Percentiles rank a stretch among this genome's conserved stretches.
Evolutionary conservation across 129 eudicot genomes (phyloP).

Genomic region (Flaveria ramosissima): DNA sequence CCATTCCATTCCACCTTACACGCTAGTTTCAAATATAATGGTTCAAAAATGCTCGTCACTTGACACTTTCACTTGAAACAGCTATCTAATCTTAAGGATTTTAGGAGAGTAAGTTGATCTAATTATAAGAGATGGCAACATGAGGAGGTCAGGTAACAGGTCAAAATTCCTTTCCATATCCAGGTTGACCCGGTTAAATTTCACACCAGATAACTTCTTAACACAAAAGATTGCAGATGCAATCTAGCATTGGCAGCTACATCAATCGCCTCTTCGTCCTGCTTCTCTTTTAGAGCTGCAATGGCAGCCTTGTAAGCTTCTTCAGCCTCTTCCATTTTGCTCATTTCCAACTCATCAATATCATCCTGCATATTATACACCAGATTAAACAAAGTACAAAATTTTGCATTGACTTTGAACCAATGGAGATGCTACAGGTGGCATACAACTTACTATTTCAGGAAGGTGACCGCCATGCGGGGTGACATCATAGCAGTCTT

Average conservation of each 20-base stretch:
- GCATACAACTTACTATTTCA: slow-evolving; percentile 58
- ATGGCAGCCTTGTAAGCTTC: slow-evolving; percentile 76
- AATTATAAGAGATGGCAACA: too few species aligned
- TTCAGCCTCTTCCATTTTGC: slow-evolving; percentile 68
- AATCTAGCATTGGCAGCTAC: slow-evolving; percentile 72
- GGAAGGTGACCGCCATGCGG: slow-evolving; percentile 46
- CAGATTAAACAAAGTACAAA: slow-evolving; percentile 5
- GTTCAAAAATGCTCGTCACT: too few species aligned
- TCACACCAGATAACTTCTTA: slow-evolving; percentile 21
- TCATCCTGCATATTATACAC: slow-evolving; percentile 44
- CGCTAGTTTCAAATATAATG: too few species aligned
- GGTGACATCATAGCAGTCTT: slow-evolving; percentile 53
- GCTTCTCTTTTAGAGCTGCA: slow-evolving; percentile 73
- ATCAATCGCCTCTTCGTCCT: slow-evolving; percentile 74
- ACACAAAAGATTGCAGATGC: slow-evolving; percentile 67
- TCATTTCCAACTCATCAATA: slow-evolving; percentile 55
- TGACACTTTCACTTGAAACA: too few species aligned
- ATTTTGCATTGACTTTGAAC: slow-evolving; percentile 9
- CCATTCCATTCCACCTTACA: too few species aligned
- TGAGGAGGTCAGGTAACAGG: too few species aligned
- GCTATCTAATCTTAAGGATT: too few species aligned
- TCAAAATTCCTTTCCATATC: too few species aligned
- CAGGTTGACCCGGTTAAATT: not conserved
- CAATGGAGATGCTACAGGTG: not conserved
- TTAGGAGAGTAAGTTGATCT: too few species aligned